phyloP scores from a whole-genome alignment of 2,329 filamentous ascomycete species.

The Epichloe sibirici region DNA sequence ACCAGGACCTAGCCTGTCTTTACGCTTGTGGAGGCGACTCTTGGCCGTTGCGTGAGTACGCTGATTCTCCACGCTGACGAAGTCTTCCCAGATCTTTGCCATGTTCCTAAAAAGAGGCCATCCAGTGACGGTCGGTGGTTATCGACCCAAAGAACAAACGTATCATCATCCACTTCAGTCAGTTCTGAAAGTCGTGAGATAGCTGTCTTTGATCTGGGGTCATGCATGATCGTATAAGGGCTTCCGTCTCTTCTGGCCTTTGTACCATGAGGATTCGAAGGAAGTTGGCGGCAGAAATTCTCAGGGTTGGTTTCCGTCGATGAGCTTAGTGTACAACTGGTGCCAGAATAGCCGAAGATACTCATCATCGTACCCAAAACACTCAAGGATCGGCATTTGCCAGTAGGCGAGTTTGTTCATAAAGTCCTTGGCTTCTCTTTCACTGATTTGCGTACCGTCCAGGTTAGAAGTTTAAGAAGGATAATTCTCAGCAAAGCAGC shows the following conservation, averaged over 20 bases:
- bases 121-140: constrained; percentile 69
- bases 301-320: constrained; percentile 56
- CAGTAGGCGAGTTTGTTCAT: constrained; percentile 86
- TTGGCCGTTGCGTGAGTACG: constrained; percentile 66
- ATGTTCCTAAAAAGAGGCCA: constrained; percentile 68
- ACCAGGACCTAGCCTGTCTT: constrained; percentile 74
- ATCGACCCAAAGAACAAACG: constrained; percentile 82
- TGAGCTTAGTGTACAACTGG: constrained; percentile 78
- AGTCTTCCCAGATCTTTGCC: constrained; percentile 77
- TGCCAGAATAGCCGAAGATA: constrained; percentile 83
- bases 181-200: constrained; percentile 67
- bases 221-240: constrained; percentile 61
- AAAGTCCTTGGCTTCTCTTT: constrained; percentile 54
- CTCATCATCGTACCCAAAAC: constrained; percentile 66
- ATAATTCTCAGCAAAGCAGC: constrained; percentile 72
- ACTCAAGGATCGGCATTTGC: constrained; percentile 80
- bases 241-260: constrained; percentile 70
- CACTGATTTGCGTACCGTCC: constrained; percentile 48
- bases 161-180: constrained; percentile 77
- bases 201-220: constrained; percentile 59
- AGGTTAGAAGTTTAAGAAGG: constrained; percentile 75
- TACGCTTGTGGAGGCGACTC: constrained; percentile 58
- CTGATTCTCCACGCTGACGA: constrained; percentile 70
- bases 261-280: constrained; percentile 91
- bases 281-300: constrained; percentile 67